Evolutionary conservation across 2,329 filamentous ascomycete species (phyloP), one percentile per base, ranked within the genome.

Genomic region (Fusarium pilosicola): DNA sequence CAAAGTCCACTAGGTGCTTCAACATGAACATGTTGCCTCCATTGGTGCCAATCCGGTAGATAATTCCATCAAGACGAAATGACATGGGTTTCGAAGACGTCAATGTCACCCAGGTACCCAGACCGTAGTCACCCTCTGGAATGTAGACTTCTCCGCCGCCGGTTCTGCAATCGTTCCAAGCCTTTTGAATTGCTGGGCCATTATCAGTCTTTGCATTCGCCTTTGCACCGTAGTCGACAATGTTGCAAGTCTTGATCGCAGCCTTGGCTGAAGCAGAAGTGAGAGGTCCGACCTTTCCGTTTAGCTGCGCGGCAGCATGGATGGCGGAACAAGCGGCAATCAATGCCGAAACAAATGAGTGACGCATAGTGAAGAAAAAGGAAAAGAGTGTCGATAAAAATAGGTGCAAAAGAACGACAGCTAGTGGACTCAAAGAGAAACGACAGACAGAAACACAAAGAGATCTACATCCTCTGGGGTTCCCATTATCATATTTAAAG

Each of bases 11-110:
- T 20, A 75, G 60, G 36, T 75, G 73, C 34, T 75, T 60, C 39
- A 75, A 73, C n/a, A 75, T 65, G 14, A 75, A 46, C 73, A 75
- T 73, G 5, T 75, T 75, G 17, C 72, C 72, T 9, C 9, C 62
- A 22, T 51, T 67, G 8, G 70, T 69, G 3, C 73, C 74, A 41
- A 63, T 66, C 0, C 74, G 74, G 28, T 76, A 75, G 14, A 76
- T 41, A 15, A 12, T 62, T 34, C 74, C 74, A 17, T 76, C 74
- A 2, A 76, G 70, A 26, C 74, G 74, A 34, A 76, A 69, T 2
- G 72, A 73, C 72, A 76, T 71, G 44, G 72, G 61, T 11, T 51
- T 72, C 10, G 68, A 70, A 13, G 72, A 73, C 7, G 65, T 65
- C 24, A 76, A 45, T 17, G 62, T 74, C 57, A 76, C 26, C 66